Evolutionary conservation across 768 basidiomycete species (phyloP).

Genomic region (Rhodotorula toruloides): DNA sequence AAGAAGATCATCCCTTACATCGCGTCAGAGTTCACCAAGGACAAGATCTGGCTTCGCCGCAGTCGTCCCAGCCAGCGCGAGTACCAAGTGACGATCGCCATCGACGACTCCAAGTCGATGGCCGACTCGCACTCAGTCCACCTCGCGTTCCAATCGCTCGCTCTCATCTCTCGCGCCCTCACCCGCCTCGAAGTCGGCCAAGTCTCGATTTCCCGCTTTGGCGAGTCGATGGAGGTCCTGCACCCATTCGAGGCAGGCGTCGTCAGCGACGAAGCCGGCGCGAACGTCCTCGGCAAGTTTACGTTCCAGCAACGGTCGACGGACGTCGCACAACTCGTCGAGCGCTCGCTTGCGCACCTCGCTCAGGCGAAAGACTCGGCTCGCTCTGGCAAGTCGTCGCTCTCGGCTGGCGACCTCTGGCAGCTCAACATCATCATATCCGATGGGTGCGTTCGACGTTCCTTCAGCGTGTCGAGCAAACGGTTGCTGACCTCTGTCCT

Average conservation of each 20-base stretch:
- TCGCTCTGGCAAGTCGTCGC: slow-evolving; percentile 53
- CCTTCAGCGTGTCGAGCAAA: background rate
- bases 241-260: slow-evolving; percentile 79
- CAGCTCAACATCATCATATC: slow-evolving; percentile 97
- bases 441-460: slow-evolving; percentile 61
- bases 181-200: slow-evolving; percentile 93
- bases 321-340: slow-evolving; percentile 74
- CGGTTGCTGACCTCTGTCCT: background rate
- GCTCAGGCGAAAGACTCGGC: slow-evolving; percentile 62
- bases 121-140: slow-evolving; percentile 85
- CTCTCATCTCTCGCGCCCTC: slow-evolving; percentile 82
- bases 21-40: slow-evolving; percentile 97
- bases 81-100: slow-evolving; percentile 87
- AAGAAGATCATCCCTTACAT: slow-evolving; percentile 97
- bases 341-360: slow-evolving; percentile 58
- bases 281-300: slow-evolving; percentile 75
- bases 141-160: slow-evolving; percentile 88
- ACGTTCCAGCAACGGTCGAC: slow-evolving; percentile 83
- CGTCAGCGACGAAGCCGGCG: slow-evolving; percentile 73
- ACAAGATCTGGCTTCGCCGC: slow-evolving; percentile 96
- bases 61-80: slow-evolving; percentile 89
- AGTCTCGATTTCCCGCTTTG: slow-evolving; percentile 83
- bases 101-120: slow-evolving; percentile 98
- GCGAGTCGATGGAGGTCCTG: slow-evolving; percentile 76
- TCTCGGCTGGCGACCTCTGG: slow-evolving; percentile 77